A percentile compares a stretch with the other conserved stretches of the same genome.
Conservation (phyloP, 495 filamentous ascomycete species). For the Penicillium tannophilum region DNA sequence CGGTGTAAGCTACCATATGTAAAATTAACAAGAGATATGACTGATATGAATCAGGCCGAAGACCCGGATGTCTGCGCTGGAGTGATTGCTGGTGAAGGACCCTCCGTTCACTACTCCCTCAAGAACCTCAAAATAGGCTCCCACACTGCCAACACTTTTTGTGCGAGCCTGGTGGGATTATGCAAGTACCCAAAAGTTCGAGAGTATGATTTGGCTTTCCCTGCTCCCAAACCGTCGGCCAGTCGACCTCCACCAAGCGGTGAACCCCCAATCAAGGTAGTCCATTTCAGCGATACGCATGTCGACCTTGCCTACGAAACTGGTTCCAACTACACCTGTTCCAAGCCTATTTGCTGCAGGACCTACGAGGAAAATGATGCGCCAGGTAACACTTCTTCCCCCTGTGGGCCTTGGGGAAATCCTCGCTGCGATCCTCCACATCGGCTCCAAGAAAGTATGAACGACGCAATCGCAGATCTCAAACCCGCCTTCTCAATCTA, state of each 20-base stretch:
- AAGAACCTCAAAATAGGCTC: conserved; percentile 47
- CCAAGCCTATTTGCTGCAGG: conserved; percentile 59
- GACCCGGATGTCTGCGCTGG: conserved; percentile 55
- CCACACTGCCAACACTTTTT: conserved; percentile 51
- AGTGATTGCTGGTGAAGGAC: conserved; percentile 48
- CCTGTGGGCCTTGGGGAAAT: conserved; percentile 52
- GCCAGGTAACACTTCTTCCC: conserved; percentile 43
- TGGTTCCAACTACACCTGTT: conserved; percentile 53
- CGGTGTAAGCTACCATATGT: conserved; percentile 28
- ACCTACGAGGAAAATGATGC: conserved; percentile 44
- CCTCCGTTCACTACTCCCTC: conserved; percentile 50
- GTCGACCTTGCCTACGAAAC: conserved; percentile 53
- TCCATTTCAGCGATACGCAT: conserved; percentile 60
- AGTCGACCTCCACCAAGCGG: conserved; percentile 46
- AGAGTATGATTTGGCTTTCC: conserved; percentile 44
- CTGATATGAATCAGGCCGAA: conserved; percentile 29
- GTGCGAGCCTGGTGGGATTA: conserved; percentile 49
- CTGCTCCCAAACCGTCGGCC: conserved; percentile 42
- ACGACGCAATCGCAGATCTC: conserved; percentile 43
- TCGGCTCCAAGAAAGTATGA: conserved; percentile 55
- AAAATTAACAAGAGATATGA: background rate
- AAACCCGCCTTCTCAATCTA: conserved; percentile 33
- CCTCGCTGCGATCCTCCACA: conserved; percentile 53
- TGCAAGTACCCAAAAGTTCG: conserved; percentile 50
- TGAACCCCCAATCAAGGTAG: conserved; percentile 48